These are phyloP conservation scores for Trichocladium uniseriatum DNA, from an alignment of 495 filamentous ascomycete species.

Conservation along the genomic window DNA sequence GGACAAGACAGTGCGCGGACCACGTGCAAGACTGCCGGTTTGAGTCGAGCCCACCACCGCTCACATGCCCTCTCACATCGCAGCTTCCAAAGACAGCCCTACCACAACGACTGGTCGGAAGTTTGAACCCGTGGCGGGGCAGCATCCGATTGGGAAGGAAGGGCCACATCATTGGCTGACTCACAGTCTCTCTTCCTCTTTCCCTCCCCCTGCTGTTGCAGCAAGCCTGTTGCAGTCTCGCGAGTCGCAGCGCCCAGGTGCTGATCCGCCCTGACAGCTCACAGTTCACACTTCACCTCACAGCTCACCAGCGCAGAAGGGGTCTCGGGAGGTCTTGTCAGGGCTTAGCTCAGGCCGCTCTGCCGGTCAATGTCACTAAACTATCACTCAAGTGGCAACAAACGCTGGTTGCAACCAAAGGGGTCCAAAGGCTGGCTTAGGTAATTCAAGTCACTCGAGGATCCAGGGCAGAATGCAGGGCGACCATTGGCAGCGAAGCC, in stretches of 20 bases:
- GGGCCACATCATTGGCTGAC: conserved; percentile 9
- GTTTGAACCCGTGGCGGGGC: conserved; percentile 6
- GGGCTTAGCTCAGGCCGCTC: not conserved
- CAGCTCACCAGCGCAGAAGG: conserved; percentile 4
- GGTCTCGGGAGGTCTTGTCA: not conserved
- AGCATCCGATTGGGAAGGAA: conserved; percentile 10
- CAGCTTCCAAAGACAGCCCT: conserved; percentile 1
- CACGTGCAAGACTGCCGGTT: not conserved
- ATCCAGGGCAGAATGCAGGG: no score
- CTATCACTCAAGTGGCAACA: no score
- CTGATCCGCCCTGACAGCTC: no score
- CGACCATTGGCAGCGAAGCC: not conserved
- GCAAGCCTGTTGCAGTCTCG: no score
- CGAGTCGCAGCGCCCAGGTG: no score
- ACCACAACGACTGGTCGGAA: conserved; percentile 2
- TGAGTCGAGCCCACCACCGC: no score
- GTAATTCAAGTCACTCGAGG: not conserved
- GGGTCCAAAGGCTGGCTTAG: not conserved
- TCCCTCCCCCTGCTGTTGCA: not conserved
- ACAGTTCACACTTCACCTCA: not conserved
- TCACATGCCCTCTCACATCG: conserved; percentile 3
- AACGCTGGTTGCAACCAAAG: not conserved
- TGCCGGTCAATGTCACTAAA: not conserved
- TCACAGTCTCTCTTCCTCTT: not conserved
- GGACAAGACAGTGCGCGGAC: not conserved